These are phyloP conservation scores for Pichia inconspicua DNA, from an alignment of 1,139 yeast genomes.

Conservation along the genomic window DNA sequence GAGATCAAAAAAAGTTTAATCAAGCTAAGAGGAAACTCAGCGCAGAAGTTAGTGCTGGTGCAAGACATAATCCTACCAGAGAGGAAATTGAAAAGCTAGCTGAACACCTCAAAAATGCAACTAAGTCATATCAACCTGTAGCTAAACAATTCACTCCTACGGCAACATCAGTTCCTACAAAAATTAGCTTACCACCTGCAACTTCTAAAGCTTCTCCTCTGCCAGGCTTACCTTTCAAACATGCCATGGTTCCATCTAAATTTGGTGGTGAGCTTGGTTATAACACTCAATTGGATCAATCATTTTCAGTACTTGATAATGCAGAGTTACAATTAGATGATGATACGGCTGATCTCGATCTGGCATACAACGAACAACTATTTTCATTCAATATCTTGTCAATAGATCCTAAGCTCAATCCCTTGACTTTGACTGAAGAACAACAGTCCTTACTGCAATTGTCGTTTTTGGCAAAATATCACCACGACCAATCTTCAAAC, in stretches of 20 bases:
- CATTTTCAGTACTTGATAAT: constrained; percentile 13
- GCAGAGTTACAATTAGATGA: constrained; percentile 12
- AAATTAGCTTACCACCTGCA: constrained; percentile 4
- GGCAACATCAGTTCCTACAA: constrained; percentile 13
- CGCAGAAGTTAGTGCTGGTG: constrained; percentile 12
- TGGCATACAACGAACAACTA: constrained; percentile 17
- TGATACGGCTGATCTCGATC: constrained; percentile 13
- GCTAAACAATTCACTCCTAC: constrained; percentile 13
- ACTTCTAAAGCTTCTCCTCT: not conserved
- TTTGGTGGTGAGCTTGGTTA: constrained; percentile 5
- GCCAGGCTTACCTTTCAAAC: constrained; percentile 11
- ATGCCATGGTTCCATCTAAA: constrained; percentile 2
- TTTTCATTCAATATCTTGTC: constrained; percentile 18
- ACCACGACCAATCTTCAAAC: constrained; percentile 17
- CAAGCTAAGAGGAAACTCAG: constrained; percentile 17
- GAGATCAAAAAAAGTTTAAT: constrained; percentile 35
- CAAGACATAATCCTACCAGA: constrained; percentile 13
- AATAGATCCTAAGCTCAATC: constrained; percentile 20
- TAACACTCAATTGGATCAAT: constrained; percentile 13
- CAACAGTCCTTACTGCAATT: constrained; percentile 19
- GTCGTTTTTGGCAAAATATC: constrained; percentile 18
- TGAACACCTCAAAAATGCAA: constrained; percentile 13
- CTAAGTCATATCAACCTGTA: constrained; percentile 10
- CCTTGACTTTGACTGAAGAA: constrained; percentile 17
- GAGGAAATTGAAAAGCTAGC: constrained; percentile 17